A percentile compares a stretch with the other conserved stretches of the same genome.
These are phyloP conservation scores for Dothistroma pini DNA, from an alignment of 2,329 filamentous ascomycete species.

Conservation along the genomic window DNA sequence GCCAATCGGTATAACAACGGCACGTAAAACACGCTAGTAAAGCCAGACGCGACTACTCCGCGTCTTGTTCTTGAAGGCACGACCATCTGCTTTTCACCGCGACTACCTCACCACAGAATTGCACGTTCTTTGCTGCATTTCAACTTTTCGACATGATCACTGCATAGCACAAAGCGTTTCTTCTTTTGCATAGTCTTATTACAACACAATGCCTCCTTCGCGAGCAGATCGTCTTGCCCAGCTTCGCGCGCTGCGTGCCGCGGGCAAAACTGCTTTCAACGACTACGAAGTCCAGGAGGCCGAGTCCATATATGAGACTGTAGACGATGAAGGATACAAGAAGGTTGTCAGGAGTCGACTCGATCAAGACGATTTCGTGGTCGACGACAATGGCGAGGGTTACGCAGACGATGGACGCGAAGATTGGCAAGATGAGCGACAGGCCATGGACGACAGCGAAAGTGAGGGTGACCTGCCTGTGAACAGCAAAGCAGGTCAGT, in stretches of 20 bases:
- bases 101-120: neutral
- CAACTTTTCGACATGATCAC: constrained; percentile 3
- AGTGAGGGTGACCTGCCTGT: constrained; percentile 65
- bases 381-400: constrained; percentile 95
- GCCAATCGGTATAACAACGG: neutral
- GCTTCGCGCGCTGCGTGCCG: constrained; percentile 75
- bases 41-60: neutral
- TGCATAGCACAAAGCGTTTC: neutral
- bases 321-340: constrained; percentile 96
- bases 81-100: neutral
- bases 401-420: constrained; percentile 96
- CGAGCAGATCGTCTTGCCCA: constrained; percentile 56
- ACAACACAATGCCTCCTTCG: constrained; percentile 31
- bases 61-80: neutral
- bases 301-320: constrained; percentile 85
- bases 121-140: neutral
- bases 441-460: constrained; percentile 65
- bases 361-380: constrained; percentile 94
- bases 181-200: neutral
- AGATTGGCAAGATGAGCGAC: constrained; percentile 76
- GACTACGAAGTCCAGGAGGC: constrained; percentile 83
- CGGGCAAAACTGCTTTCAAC: constrained; percentile 87
- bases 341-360: constrained; percentile 86
- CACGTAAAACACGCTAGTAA: neutral
- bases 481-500: constrained; percentile 55